Evolutionary conservation across 176 grass and related monocot species (phyloP).

Genomic region (Secale cereale): DNA sequence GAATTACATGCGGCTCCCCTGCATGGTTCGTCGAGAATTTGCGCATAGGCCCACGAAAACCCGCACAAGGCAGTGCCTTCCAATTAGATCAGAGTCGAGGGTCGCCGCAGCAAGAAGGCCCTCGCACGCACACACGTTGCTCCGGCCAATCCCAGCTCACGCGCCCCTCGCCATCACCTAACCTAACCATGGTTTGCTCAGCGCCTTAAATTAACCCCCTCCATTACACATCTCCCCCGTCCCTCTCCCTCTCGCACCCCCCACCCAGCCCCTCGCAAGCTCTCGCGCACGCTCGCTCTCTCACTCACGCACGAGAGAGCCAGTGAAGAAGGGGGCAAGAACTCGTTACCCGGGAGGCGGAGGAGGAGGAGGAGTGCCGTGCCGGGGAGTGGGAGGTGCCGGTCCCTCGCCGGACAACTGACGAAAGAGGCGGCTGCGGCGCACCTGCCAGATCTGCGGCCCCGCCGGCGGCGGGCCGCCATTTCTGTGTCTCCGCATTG

Average conservation of each 20-base stretch:
- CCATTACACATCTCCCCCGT: background rate
- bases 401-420: background rate
- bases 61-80: background rate
- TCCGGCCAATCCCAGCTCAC: background rate
- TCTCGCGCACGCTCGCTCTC: background rate
- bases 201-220: constrained; percentile 4
- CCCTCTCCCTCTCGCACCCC: background rate
- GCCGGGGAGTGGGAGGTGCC: background rate
- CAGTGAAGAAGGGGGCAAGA: background rate
- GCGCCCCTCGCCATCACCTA: background rate
- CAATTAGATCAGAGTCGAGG: background rate
- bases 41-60: background rate
- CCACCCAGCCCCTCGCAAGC: background rate
- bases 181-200: constrained; percentile 22
- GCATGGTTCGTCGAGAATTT: background rate
- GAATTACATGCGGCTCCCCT: background rate
- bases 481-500: constrained; percentile 32
- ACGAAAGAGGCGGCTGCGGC: background rate
- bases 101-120: background rate
- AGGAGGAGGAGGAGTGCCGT: background rate
- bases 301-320: background rate
- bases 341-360: background rate
- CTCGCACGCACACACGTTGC: background rate
- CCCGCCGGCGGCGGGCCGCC: constrained; percentile 17
- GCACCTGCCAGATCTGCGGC: constrained; percentile 35